These are phyloP conservation scores for Chenopodium formosanum DNA, from an alignment of 148 eudicot genomes.

Conservation along the genomic window DNA sequence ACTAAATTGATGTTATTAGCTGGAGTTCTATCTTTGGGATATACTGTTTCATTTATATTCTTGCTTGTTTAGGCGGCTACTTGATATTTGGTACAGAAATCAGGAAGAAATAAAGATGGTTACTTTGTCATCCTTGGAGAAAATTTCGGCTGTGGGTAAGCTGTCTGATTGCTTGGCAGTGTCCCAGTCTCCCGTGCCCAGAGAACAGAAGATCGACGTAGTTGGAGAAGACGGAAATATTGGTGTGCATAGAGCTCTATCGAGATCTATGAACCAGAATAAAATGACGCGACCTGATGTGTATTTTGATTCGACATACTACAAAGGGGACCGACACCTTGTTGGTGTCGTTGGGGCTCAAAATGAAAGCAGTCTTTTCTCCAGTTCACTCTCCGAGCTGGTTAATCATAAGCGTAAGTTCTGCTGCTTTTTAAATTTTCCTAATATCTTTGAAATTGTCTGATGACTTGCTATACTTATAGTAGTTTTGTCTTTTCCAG, in stretches of 20 bases:
- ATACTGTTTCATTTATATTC: slow-evolving; percentile 15
- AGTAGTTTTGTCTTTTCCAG: slow-evolving; percentile 26
- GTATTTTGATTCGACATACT: slow-evolving; percentile 27
- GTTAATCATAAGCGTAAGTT: slow-evolving; percentile 42
- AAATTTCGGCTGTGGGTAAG: slow-evolving; percentile 35
- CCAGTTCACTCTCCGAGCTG: slow-evolving; percentile 41
- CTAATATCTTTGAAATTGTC: neutral
- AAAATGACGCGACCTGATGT: slow-evolving; percentile 31
- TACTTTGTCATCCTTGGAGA: slow-evolving; percentile 44
- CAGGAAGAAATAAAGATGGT: slow-evolving; percentile 32
- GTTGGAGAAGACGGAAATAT: slow-evolving; percentile 32
- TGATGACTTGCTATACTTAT: slow-evolving; percentile 2
- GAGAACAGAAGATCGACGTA: slow-evolving; percentile 30
- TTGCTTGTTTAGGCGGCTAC: slow-evolving; percentile 25
- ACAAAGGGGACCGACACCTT: slow-evolving; percentile 30
- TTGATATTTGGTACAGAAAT: slow-evolving; percentile 19
- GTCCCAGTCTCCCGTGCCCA: slow-evolving; percentile 27
- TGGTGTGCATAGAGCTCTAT: slow-evolving; percentile 23
- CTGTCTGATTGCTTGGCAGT: slow-evolving; percentile 37
- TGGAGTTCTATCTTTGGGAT: neutral
- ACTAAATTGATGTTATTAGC: slow-evolving; percentile 14
- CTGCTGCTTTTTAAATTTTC: neutral
- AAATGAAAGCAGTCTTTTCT: slow-evolving; percentile 46
- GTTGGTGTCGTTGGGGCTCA: slow-evolving; percentile 37
- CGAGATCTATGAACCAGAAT: slow-evolving; percentile 36